A percentile compares a stretch with the other conserved stretches of the same genome.
phyloP scores from a whole-genome alignment of 1,139 yeast genomes.

The Suhomyces kunorum region DNA sequence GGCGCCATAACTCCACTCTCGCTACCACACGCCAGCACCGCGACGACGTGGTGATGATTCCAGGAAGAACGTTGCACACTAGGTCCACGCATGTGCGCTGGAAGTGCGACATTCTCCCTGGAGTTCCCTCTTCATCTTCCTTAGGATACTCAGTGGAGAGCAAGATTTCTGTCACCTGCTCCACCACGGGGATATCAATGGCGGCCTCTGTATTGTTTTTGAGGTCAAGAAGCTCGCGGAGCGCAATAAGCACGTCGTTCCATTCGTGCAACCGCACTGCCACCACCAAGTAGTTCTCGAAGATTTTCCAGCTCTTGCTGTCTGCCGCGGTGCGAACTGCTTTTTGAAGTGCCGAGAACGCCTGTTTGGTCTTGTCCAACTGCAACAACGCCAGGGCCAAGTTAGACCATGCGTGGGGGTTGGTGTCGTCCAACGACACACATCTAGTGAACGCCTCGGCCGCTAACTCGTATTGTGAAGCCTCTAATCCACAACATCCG shows the following conservation, averaged over 20 bases:
- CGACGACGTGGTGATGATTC: conserved; percentile 67
- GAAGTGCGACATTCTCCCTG: conserved; percentile 49
- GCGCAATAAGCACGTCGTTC: conserved; percentile 81
- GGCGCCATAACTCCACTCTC: conserved; percentile 83
- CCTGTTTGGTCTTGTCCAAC: conserved; percentile 67
- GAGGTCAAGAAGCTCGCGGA: conserved; percentile 56
- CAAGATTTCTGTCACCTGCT: conserved; percentile 68
- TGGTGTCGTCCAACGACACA: conserved; percentile 80
- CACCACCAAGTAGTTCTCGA: conserved; percentile 83
- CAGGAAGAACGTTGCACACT: conserved; percentile 65
- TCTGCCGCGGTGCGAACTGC: conserved; percentile 73
- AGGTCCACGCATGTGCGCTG: conserved; percentile 72
- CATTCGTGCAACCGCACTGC: conserved; percentile 82
- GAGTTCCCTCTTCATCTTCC: conserved; percentile 33
- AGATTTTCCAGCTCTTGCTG: conserved; percentile 79
- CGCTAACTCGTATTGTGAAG: conserved; percentile 71
- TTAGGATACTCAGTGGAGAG: conserved; percentile 53
- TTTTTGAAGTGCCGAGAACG: conserved; percentile 77
- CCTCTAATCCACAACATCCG: conserved; percentile 86
- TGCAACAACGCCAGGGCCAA: conserved; percentile 77
- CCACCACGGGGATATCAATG: conserved; percentile 76
- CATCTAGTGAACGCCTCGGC: conserved; percentile 94
- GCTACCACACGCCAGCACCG: conserved; percentile 85
- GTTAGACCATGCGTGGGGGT: conserved; percentile 91
- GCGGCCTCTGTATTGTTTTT: conserved; percentile 63